A percentile compares a stretch with the other conserved stretches of the same genome.
phyloP scores from a whole-genome alignment of 352 stramenopile species.

The Phytophthora syringae region DNA sequence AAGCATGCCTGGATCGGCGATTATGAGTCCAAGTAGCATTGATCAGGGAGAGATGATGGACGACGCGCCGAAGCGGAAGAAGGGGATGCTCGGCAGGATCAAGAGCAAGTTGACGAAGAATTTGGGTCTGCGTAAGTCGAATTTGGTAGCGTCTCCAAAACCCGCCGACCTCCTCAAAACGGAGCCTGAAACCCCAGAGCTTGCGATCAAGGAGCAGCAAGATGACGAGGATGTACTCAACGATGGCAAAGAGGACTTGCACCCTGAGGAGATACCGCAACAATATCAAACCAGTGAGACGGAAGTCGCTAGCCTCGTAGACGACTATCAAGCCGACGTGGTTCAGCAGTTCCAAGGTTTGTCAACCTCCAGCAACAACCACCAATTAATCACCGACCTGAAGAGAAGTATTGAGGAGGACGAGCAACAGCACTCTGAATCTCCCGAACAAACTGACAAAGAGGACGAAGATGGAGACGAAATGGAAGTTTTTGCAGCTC shows the following conservation, averaged over 20 bases:
- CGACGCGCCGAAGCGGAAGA: constrained; percentile 51
- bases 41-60: constrained; percentile 8
- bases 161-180: constrained; percentile 39
- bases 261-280: neutral
- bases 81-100: constrained; percentile 69
- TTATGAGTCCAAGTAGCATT: constrained; percentile 40
- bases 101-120: constrained; percentile 70
- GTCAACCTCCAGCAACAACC: neutral
- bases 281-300: constrained; percentile 1
- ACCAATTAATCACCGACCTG: neutral
- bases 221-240: constrained; percentile 22
- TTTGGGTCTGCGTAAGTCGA: constrained; percentile 52
- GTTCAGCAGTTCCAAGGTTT: constrained; percentile 25
- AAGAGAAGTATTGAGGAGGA: constrained; percentile 7
- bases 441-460: constrained; percentile 6
- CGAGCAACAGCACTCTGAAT: constrained; percentile 6
- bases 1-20: constrained; percentile 29
- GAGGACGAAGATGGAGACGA: constrained; percentile 12
- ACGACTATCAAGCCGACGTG: constrained; percentile 7
- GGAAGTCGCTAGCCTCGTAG: neutral
- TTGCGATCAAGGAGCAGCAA: constrained; percentile 14
- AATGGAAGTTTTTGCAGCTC: constrained; percentile 25
- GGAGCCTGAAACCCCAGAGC: constrained; percentile 20
- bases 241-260: constrained; percentile 9
- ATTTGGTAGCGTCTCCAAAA: constrained; percentile 30